Base-by-base conservation (phyloP, 306 rosid species). In the Casuarina glauca region DNA sequence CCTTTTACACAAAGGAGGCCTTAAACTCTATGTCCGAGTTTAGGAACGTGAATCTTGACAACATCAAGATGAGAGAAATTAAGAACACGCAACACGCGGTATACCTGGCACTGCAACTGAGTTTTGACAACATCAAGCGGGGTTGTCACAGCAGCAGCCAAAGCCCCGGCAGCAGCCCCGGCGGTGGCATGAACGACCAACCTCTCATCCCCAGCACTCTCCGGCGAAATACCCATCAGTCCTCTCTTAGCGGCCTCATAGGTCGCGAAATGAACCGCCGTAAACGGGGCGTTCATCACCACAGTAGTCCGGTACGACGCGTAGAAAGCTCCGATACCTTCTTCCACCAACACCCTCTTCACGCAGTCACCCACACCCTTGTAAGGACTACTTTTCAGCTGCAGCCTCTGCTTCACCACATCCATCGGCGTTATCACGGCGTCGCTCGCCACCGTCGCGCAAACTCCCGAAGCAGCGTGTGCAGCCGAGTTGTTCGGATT, bases 381-480 rank as follows among this genome's bases (percentile, higher is more conserved):
- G 70, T 93, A 93, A 12, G 87, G 91, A 49, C 97, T 89, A 16
- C 84, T 88, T 49, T 87, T 72, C 84, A 93, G 58, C 78, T 93
- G 98, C 84, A 93, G 75, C 70, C 98, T 80, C 90, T 93, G 98
- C 86, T 93, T 93, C 81, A 93, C 98, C 94, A 93, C 81, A 70
- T 93, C 98, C 98, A 91, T 89, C 0, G 98, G 98, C n/a, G 98
- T 93, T n/a, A 93, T 89, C 58, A 93, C 94, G 0, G 97, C 88
- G 45, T 93, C 98, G 19, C 98, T 91, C 2, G 89, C 79, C 3
- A 93, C 85, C 4, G 98, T 91, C 1, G 98, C 98, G 13, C 87
- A 87, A 0, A 93, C 90, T 2, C 98, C 98, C 0, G 98, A 87
- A 10, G 74, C 75, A 6, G 97, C 98, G 57, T 91, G 97, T 11